phyloP scores from a whole-genome alignment of 495 filamentous ascomycete species.

The Collariella sp. region DNA sequence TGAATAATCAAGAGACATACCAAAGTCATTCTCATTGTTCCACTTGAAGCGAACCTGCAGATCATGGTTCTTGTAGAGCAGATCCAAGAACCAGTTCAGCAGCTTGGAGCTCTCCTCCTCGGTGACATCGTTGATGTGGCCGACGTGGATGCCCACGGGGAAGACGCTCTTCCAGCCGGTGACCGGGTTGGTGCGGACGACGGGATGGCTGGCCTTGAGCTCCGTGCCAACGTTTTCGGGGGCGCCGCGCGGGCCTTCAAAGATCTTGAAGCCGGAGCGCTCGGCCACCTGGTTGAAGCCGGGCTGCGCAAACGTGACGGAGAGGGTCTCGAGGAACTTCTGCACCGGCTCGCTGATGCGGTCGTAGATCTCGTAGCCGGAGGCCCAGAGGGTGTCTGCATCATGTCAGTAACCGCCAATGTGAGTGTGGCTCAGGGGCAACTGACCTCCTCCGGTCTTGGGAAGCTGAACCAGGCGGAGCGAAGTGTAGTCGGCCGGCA shows the following conservation, averaged over 20 bases:
- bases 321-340: conserved; percentile 58
- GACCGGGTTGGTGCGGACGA: conserved; percentile 68
- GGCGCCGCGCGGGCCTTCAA: conserved; percentile 48
- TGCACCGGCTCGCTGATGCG: conserved; percentile 56
- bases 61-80: conserved; percentile 67
- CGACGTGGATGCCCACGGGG: conserved; percentile 52
- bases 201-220: conserved; percentile 55
- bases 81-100: conserved; percentile 48
- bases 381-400: conserved; percentile 50
- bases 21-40: conserved; percentile 52
- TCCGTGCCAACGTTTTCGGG: conserved; percentile 56
- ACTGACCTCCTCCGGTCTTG: conserved; percentile 55
- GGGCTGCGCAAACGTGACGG: conserved; percentile 54
- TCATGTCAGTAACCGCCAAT: neutral
- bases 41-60: conserved; percentile 61
- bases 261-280: conserved; percentile 46
- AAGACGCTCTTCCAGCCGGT: conserved; percentile 72
- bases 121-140: conserved; percentile 56
- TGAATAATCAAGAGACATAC: conserved; percentile 11
- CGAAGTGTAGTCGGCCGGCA: conserved; percentile 55
- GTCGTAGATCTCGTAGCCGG: conserved; percentile 68
- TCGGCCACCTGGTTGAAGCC: conserved; percentile 48
- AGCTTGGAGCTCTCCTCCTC: conserved; percentile 52
- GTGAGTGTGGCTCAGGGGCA: neutral
- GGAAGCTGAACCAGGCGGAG: conserved; percentile 52